Percentiles rank a stretch among this genome's conserved stretches.
Evolutionary conservation across 2,329 filamentous ascomycete species (phyloP).

Genomic region (Verticillium zaregamsianum): DNA sequence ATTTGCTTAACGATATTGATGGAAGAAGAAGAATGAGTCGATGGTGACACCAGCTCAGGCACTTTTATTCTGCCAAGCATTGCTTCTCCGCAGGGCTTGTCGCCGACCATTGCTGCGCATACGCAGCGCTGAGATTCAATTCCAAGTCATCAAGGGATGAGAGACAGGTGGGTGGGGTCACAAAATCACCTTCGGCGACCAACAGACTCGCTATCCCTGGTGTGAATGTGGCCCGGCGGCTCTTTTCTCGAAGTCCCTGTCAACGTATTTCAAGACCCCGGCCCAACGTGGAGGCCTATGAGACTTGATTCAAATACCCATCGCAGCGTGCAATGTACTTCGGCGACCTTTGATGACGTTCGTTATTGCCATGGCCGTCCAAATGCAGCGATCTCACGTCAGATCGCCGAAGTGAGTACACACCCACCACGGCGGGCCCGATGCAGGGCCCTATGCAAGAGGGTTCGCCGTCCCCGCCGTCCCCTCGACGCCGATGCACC

Average conservation of each 20-base stretch:
- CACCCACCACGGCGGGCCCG: neutral
- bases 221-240: neutral
- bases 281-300: neutral
- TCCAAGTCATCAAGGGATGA: neutral
- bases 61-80: neutral
- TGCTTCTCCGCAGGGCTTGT: neutral
- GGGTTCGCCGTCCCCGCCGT: neutral
- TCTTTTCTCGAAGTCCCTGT: neutral
- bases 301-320: neutral
- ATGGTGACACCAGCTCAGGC: neutral
- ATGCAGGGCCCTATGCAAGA: neutral
- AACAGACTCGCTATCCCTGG: neutral
- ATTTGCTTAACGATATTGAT: neutral
- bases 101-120: neutral
- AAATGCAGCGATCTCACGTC: neutral
- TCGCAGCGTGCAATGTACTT: no score
- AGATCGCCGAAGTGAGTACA: neutral
- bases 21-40: neutral
- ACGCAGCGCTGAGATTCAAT: neutral
- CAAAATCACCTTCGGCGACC: neutral
- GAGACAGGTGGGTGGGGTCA: no score
- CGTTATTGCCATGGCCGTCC: no score
- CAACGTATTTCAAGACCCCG: neutral
- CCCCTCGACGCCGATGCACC: no score
- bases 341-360: neutral